Percentiles rank a stretch among this genome's conserved stretches.
Evolutionary conservation across 331 rosid species (phyloP).

Genomic region (Acacia pycnantha): DNA sequence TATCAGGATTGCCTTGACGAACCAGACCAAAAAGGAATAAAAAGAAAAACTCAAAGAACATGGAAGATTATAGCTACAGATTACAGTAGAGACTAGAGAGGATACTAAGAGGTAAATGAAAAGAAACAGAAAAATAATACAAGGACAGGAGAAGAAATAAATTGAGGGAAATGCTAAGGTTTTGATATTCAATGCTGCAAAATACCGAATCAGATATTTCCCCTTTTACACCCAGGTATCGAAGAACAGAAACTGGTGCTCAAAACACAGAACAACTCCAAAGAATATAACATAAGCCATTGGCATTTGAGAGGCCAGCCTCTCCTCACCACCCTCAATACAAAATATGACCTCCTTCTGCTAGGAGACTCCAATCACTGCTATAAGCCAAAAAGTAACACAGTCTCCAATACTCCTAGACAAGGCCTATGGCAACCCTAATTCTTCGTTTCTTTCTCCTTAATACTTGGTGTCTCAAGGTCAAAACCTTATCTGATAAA

Average conservation of each 20-base stretch:
- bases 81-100: conserved; percentile 18
- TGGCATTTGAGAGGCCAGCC: neutral
- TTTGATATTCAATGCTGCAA: neutral
- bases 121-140: neutral
- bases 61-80: conserved; percentile 5
- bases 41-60: conserved; percentile 22
- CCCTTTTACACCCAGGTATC: too few relatives aligned
- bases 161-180: neutral
- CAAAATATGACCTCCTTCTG: neutral
- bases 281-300: neutral
- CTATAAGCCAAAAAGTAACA: neutral
- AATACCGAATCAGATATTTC: neutral
- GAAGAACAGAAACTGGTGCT: neutral
- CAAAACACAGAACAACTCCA: neutral
- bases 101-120: conserved; percentile 14
- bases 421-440: neutral
- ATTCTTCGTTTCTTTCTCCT: neutral
- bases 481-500: neutral
- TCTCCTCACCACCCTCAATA: neutral
- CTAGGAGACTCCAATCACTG: neutral
- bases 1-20: conserved; percentile 31
- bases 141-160: neutral
- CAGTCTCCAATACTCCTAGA: neutral
- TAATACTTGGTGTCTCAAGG: neutral
- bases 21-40: conserved; percentile 23